Base-by-base conservation (phyloP, 1,284 basidiomycete genomes). In the Ustilago cynodontis region DNA sequence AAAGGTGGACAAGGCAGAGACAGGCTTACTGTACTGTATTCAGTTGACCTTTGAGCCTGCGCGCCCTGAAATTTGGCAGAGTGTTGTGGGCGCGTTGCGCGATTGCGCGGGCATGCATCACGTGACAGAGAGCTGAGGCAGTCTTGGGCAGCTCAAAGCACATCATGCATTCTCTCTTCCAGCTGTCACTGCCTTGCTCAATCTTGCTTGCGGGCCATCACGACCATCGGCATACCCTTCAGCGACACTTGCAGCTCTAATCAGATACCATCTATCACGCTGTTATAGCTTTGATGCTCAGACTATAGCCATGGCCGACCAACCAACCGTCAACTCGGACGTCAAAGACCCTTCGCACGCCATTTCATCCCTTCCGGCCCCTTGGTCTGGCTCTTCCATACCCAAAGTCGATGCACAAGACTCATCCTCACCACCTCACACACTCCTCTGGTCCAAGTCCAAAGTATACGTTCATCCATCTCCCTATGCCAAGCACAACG, bases 401-500 rank as follows among this genome's bases (percentile, higher is more conserved):
- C 54, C 14, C n/a, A 20, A 29, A 10, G 14, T 37, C 2, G 13
- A 8, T 16, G 4, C 35, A 2, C 24, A 28, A 10, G 59, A 54
- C 3, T 7, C 59, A 8, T 3, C 59, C 0, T 53, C 64, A 7
- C 37, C 43, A 24, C 11, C 60, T 18, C 74, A 77, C 31, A 71
- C 67, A 1, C 71, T 77, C 0, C 70, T 77, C n/a, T 77, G 71
- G 70, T 73, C 71, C 53, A 77, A 77, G 31, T 78, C 71, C 50
- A 78, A 77, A 31, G 82, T 80, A 29, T 79, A 80, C 41, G 65
- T 82, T 18, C 94, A 98, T 82, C 95, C 96, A 0, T 96, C 94
- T 0, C 91, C 93, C 2, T 95, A 95, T 84, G 89, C 92, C 2
- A 90, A 92, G 79, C 95, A 98, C 87, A 97, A 98, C 86, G 93